Percentiles rank a stretch among this genome's conserved stretches.
Evolutionary conservation across 139 green algal genomes (phyloP).

Genomic region (Ettlia oleoabundans): DNA sequence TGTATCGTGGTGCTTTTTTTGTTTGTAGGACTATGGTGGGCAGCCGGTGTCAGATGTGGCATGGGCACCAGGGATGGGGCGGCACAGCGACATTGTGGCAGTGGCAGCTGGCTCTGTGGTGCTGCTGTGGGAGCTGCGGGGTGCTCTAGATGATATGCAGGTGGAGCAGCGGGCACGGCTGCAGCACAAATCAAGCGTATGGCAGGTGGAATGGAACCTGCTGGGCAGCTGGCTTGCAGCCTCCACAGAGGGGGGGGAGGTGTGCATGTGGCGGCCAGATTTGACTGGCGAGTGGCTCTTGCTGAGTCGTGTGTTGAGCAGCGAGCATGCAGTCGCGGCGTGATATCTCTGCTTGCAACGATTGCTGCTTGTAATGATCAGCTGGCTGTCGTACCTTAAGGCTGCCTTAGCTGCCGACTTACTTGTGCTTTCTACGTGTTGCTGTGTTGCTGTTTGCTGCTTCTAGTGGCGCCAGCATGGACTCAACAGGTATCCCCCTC

Average conservation of each 20-base stretch:
- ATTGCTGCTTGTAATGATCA: too few species aligned
- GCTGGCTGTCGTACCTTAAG: too few species aligned
- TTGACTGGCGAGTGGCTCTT: slow-evolving; percentile 50
- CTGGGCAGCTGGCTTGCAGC: slow-evolving; percentile 55
- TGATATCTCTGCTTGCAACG: too few species aligned
- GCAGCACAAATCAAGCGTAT: slow-evolving; percentile 34
- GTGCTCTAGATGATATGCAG: slow-evolving; percentile 31
- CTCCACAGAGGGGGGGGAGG: slow-evolving; percentile 36
- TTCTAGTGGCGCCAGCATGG: too few species aligned
- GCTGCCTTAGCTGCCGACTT: too few species aligned
- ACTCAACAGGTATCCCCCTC: too few species aligned
- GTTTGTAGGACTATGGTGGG: slow-evolving; percentile 11
- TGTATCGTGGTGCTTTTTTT: neutral
- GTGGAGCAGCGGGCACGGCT: slow-evolving; percentile 36
- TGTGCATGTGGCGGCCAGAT: slow-evolving; percentile 53
- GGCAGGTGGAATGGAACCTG: slow-evolving; percentile 48
- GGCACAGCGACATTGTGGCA: slow-evolving; percentile 37
- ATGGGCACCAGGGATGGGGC: slow-evolving; percentile 41
- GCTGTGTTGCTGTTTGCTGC: too few species aligned
- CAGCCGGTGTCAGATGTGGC: slow-evolving; percentile 25
- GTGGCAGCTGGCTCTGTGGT: slow-evolving; percentile 30
- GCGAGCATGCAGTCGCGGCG: neutral
- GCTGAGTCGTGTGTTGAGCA: slow-evolving; percentile 24
- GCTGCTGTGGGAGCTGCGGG: slow-evolving; percentile 33
- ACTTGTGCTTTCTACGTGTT: too few species aligned